Evolutionary conservation across 2,329 filamentous ascomycete species (phyloP), one percentile per base, ranked within the genome.

Genomic region (Cadophora gregata): DNA sequence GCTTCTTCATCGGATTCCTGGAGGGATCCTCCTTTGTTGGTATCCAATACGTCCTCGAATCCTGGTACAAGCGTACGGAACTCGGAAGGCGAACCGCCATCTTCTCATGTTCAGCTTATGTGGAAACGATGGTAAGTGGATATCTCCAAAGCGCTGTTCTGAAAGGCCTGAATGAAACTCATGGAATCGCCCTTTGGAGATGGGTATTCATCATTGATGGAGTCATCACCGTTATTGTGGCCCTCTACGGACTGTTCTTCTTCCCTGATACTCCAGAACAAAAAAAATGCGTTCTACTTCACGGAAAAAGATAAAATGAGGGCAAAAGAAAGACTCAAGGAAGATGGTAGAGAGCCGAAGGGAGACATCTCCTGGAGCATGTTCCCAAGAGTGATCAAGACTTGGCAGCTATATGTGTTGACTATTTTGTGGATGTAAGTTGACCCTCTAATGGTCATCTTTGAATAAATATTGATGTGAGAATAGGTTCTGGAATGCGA

Each of bases 401-500:
- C 86, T 0, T 88, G 84, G 83, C 84, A 88, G 72, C 88, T 86
- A 81, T 90, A 86, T 81, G 86, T 86, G 1, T 89, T 90, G 70
- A 82, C 86, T 4, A 72, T 85, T 6, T 82, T 87, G 0, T 91
- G 63, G 59, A 65, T 65, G 63, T 63, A 48, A 91, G 76, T 55
- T 45, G 9, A 36, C 19, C 3, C 14, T 4, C 38, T 86, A 38
- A 42, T 12, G 83, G 33, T 31, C 6, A 9, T 8, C 14, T 33
- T 29, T 45, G 10, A 4, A n/a, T 33, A 25, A 21, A 10, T 12
- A 19, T 14, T 61, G 31, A 60, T 27, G 29, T 25, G 4, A 25
- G 7, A 47, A 21, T 27, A 60, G 56, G 58, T 67, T 67, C 36
- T 66, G 63, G 64, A 64, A 62, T 33, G 58, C 58, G 10, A 66